Percentiles rank a stretch among this genome's conserved stretches.
These are phyloP conservation scores for Microcos paniculata DNA, from an alignment of 345 rosid species.

Conservation along the genomic window DNA sequence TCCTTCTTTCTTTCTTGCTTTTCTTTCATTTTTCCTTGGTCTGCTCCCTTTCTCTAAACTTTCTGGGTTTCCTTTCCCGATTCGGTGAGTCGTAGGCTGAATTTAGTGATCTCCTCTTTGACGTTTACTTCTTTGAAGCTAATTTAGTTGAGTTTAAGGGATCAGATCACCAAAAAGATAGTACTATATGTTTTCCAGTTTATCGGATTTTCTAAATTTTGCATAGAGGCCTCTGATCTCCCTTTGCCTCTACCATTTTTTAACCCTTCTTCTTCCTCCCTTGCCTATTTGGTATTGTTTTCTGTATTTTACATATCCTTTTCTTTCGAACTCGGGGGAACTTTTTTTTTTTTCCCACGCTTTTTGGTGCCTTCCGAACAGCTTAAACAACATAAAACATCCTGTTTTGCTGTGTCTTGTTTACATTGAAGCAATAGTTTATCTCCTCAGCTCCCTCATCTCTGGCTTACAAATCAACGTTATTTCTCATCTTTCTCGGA, in stretches of 20 bases:
- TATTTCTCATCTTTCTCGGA: background rate
- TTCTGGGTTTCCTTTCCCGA: background rate
- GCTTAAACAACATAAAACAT: background rate
- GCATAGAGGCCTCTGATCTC: background rate
- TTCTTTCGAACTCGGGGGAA: background rate
- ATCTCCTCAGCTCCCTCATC: background rate
- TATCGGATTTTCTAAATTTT: background rate
- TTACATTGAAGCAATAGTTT: background rate
- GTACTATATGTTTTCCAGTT: no score
- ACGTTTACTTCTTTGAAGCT: slow-evolving; percentile 3
- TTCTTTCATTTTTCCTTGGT: background rate
- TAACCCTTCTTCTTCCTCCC: background rate
- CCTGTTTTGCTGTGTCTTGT: background rate
- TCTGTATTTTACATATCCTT: background rate
- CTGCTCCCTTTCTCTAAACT: background rate
- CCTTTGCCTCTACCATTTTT: background rate
- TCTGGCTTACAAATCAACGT: background rate
- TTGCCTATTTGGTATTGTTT: background rate
- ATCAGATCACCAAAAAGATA: background rate
- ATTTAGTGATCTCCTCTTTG: background rate
- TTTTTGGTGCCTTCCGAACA: background rate
- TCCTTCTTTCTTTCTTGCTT: no score
- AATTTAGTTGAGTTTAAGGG: background rate
- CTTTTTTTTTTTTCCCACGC: background rate
- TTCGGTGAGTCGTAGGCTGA: slow-evolving; percentile 3